These are phyloP conservation scores for Madurella fahalii DNA, from an alignment of 2,329 filamentous ascomycete species.

Conservation along the genomic window DNA sequence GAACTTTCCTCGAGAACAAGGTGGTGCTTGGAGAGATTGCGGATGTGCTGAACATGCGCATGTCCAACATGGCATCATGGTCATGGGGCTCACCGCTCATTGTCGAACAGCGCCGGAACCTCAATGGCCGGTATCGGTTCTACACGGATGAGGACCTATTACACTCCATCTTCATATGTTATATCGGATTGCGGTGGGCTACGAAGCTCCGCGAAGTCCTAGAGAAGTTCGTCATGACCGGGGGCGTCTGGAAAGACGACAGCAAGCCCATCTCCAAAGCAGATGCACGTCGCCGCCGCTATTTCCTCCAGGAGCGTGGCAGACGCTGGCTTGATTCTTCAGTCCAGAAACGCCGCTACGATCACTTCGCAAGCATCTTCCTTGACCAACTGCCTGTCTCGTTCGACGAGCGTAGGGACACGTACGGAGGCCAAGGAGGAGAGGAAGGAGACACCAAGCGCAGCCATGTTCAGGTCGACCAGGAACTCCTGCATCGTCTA, in stretches of 20 bases:
- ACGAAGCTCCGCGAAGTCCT: constrained; percentile 32
- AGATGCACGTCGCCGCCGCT: constrained; percentile 40
- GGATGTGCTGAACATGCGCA: no score
- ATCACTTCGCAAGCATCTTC: constrained; percentile 47
- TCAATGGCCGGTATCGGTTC: constrained; percentile 52
- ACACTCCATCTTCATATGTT: constrained; percentile 41
- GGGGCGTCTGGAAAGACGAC: constrained; percentile 32
- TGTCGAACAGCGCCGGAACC: no score
- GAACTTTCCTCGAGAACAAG: no score
- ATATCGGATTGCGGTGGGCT: constrained; percentile 37
- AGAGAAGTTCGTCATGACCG: constrained; percentile 17
- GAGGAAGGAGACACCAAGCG: constrained; percentile 39
- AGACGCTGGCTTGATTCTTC: constrained; percentile 16
- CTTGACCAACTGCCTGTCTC: constrained; percentile 50
- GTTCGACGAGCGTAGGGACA: constrained; percentile 34
- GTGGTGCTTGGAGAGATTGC: no score
- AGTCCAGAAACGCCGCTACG: constrained; percentile 32
- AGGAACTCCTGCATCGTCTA: no score
- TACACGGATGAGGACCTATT: constrained; percentile 51
- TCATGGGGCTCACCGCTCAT: no score
- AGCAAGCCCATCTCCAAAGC: constrained; percentile 26
- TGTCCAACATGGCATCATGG: no score
- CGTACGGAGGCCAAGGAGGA: constrained; percentile 37
- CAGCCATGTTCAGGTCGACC: no score
- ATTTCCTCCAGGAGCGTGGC: constrained; percentile 37